Base-by-base conservation (phyloP, 2,329 filamentous ascomycete species). In the Aspergillus ustus region DNA sequence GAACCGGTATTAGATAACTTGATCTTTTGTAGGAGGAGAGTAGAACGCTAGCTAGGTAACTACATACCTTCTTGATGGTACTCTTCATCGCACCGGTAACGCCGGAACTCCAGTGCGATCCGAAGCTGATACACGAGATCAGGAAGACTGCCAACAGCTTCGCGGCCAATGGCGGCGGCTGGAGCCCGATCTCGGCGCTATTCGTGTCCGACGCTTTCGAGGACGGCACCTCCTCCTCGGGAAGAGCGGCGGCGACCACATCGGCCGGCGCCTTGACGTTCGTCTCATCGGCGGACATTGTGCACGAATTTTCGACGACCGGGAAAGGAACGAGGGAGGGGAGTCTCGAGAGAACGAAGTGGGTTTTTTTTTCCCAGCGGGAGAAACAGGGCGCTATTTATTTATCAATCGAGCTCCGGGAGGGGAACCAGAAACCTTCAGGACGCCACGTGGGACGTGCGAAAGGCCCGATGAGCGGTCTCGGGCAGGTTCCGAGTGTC, bases 11-110 rank as follows among this genome's bases (percentile, higher is more conserved):
- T 40, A 19, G 51, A 13, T 13, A 17, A 20, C 13, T 37, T 15
- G 11, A 34, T 37, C 34, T 15, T 4, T 1, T 13, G 11, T 37
- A 7, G 8, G 5, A 37, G 4, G 4, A 17, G 11, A 4, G 11
- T 13, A 34, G 2, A 7, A 6, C 7, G 31, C 7, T 34, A 31
- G 5, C 29, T 31, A 6, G 8, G 13, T 37, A 37, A 7, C 61
- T 25, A 25, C 4, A n/a, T 64, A 73, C 73, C 79, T 87, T 87
- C 65, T 88, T 88, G 28, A 88, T 71, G 0, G 85, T 87, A 19
- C 77, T 84, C 69, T 88, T 88, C 80, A 88, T 83, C 1, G 86
- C 85, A 9, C 83, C 83, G 0, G 84, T 87, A 1, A 88, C 83
- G 1, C 85, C 84, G n/a, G 79, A 79, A 64, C 84, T 87, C 85